A percentile compares a stretch with the other conserved stretches of the same genome.
phyloP scores from a whole-genome alignment of 345 rosid species.

The Raphanus sativus region DNA sequence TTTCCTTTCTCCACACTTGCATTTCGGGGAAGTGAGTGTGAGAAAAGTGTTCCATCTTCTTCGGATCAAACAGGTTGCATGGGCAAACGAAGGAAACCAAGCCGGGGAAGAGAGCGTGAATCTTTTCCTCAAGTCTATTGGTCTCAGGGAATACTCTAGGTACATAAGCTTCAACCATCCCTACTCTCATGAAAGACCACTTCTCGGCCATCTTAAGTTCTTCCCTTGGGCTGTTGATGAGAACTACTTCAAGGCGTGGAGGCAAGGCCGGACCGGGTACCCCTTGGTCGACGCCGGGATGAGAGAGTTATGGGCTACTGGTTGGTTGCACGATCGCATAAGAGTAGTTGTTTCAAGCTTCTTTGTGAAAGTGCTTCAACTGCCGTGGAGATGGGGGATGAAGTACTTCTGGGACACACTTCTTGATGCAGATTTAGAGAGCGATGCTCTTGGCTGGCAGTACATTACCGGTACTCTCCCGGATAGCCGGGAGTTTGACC shows the following conservation, averaged over 20 bases:
- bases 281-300: constrained; percentile 98
- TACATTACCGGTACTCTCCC: constrained; percentile 94
- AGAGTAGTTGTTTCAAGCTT: constrained; percentile 96
- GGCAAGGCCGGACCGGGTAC: constrained; percentile 98
- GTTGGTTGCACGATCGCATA: constrained; percentile 97
- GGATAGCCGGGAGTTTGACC: constrained; percentile 85
- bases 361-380: constrained; percentile 92
- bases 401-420: constrained; percentile 99
- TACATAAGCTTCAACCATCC: constrained; percentile 96
- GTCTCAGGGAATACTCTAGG: constrained; percentile 91
- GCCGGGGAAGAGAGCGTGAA: constrained; percentile 95
- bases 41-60: constrained; percentile 93
- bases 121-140: constrained; percentile 92
- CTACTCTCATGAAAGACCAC: constrained; percentile 84
- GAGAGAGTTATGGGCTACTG: constrained; percentile 98
- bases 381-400: constrained; percentile 99
- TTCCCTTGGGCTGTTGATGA: constrained; percentile 91
- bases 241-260: constrained; percentile 93
- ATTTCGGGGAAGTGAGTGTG: constrained; percentile 97
- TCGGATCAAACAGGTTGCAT: constrained; percentile 82
- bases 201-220: constrained; percentile 91
- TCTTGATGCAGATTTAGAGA: constrained; percentile 92
- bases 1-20: constrained; percentile 92
- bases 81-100: constrained; percentile 93
- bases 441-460: constrained; percentile 99